phyloP scores from a whole-genome alignment of 257 asterid genomes.

The Scutellaria galericulata region DNA sequence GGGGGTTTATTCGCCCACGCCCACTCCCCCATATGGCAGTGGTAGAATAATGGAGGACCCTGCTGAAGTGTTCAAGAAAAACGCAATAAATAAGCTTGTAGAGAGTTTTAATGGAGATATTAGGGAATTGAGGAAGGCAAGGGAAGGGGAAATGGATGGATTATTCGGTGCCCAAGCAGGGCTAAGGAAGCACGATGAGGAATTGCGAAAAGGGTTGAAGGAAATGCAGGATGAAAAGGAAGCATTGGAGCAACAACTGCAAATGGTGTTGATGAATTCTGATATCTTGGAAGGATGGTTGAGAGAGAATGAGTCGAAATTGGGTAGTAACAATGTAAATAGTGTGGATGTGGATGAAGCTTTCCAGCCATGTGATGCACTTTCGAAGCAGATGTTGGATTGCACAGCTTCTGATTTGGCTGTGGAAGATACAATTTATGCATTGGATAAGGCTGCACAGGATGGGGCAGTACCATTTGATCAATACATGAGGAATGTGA shows the following conservation, averaged over 20 bases:
- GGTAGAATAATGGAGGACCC: conserved; percentile 68
- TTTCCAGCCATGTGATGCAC: conserved; percentile 66
- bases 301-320: conserved; percentile 71
- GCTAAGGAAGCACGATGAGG: conserved; percentile 71
- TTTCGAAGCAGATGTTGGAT: conserved; percentile 80
- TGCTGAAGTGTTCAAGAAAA: conserved; percentile 65
- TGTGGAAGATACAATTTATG: conserved; percentile 77
- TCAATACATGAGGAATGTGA: conserved; percentile 84
- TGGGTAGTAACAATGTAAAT: conserved; percentile 37
- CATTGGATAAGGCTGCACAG: conserved; percentile 87
- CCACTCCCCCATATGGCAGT: conserved; percentile 73
- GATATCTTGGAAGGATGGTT: conserved; percentile 78
- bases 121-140: conserved; percentile 59
- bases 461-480: conserved; percentile 86
- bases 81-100: conserved; percentile 64
- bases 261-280: conserved; percentile 77
- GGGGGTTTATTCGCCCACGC: conserved; percentile 57
- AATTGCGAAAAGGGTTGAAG: conserved; percentile 64
- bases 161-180: conserved; percentile 59
- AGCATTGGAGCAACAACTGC: conserved; percentile 88
- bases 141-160: conserved; percentile 87
- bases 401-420: conserved; percentile 83
- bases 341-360: conserved; percentile 63
- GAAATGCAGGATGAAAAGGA: conserved; percentile 93
- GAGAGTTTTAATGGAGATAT: conserved; percentile 62